Percentiles rank a stretch among this genome's conserved stretches.
Conservation (phyloP, 306 rosid genomes). For the Prunus salicina region DNA sequence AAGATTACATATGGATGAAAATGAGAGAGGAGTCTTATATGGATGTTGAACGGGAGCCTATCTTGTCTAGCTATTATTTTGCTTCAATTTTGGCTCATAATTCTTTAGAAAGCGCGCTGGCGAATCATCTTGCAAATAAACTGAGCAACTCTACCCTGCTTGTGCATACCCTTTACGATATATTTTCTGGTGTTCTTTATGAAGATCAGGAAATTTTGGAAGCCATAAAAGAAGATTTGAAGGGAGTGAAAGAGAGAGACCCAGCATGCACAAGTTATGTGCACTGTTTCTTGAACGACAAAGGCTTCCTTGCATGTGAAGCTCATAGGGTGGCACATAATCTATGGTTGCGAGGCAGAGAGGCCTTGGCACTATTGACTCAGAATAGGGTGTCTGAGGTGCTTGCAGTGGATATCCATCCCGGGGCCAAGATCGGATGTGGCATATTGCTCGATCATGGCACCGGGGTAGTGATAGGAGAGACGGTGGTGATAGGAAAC, state of each 20-base stretch:
- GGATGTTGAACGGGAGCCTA: conserved; percentile 10
- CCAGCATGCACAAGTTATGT: conserved; percentile 21
- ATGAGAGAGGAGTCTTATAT: conserved; percentile 18
- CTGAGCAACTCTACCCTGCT: conserved; percentile 16
- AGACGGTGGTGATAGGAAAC: conserved; percentile 86
- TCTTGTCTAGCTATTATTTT: conserved; percentile 6
- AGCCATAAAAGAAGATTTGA: conserved; percentile 19
- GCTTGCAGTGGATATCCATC: conserved; percentile 81
- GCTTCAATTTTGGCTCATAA: conserved; percentile 18
- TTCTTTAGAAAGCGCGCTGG: conserved; percentile 16
- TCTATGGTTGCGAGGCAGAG: conserved; percentile 35
- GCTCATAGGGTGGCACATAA: conserved; percentile 33
- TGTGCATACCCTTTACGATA: neutral
- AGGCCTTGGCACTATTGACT: conserved; percentile 54
- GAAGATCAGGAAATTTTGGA: conserved; percentile 9
- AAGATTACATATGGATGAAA: conserved; percentile 8
- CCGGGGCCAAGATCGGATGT: conserved; percentile 73
- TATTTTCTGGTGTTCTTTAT: neutral
- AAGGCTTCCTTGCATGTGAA: conserved; percentile 35
- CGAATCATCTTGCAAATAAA: conserved; percentile 11
- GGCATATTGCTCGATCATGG: conserved; percentile 87
- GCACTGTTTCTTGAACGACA: conserved; percentile 19
- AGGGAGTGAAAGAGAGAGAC: conserved; percentile 25
- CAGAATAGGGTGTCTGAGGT: conserved; percentile 82
- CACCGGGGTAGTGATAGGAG: conserved; percentile 87